Evolutionary conservation across 2,329 filamentous ascomycete species (phyloP).

Genomic region (Colletotrichum liaoningense): DNA sequence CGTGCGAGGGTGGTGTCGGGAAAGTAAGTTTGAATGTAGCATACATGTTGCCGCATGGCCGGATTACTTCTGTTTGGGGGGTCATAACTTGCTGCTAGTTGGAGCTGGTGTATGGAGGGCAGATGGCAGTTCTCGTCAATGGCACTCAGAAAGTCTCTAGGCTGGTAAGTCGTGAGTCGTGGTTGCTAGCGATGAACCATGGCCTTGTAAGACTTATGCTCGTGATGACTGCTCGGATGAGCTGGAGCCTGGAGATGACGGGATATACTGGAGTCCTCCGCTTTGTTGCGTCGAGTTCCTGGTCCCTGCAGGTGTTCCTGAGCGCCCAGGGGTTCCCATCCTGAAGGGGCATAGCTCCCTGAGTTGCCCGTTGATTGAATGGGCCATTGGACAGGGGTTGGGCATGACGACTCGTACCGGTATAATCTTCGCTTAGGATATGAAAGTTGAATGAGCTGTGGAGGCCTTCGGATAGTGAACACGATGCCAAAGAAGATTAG

Average conservation of each 20-base stretch:
- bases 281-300: constrained; percentile 16
- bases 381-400: constrained; percentile 5
- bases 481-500: too few relatives aligned
- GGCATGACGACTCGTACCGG: constrained; percentile 25
- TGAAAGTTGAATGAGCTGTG: constrained; percentile 21
- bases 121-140: neutral
- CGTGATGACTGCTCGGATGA: neutral
- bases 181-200: too few relatives aligned
- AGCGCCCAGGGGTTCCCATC: neutral
- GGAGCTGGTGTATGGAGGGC: neutral
- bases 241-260: neutral
- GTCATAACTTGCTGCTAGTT: neutral
- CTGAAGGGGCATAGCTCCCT: neutral
- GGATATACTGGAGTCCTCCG: neutral
- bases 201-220: too few relatives aligned
- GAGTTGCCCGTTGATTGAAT: neutral
- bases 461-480: neutral
- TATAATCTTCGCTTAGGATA: constrained; percentile 19
- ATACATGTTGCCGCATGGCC: constrained; percentile 32
- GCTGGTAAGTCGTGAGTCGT: neutral
- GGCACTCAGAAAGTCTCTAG: neutral
- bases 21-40: neutral
- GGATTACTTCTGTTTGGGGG: neutral
- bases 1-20: too few relatives aligned
- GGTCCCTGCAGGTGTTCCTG: constrained; percentile 5